Percentiles rank a stretch among this genome's conserved stretches.
phyloP scores from a whole-genome alignment of 2,329 filamentous ascomycete genomes.

The Endocalyx cinctus region DNA sequence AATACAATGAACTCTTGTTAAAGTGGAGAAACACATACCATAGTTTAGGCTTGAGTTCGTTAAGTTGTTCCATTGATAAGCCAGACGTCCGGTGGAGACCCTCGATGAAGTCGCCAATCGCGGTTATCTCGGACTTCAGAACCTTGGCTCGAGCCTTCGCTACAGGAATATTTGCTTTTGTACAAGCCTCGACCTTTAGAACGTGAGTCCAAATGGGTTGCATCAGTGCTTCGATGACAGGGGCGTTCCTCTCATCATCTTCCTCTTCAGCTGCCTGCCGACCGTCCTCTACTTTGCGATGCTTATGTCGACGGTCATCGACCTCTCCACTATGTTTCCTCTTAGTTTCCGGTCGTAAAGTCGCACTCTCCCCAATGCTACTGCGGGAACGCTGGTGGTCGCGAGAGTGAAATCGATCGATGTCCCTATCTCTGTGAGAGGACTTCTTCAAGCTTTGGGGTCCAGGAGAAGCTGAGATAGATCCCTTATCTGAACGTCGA shows the following conservation, averaged over 20 bases:
- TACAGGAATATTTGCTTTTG: constrained; percentile 28
- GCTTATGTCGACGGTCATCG: constrained; percentile 46
- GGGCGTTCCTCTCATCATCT: constrained; percentile 30
- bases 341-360: constrained; percentile 52
- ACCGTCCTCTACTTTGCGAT: constrained; percentile 46
- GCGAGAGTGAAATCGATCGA: constrained; percentile 35
- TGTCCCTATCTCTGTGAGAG: constrained; percentile 43
- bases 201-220: constrained; percentile 29
- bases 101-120: constrained; percentile 31
- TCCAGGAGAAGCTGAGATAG: constrained; percentile 67
- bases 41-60: constrained; percentile 30
- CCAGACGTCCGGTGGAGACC: constrained; percentile 27
- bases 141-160: constrained; percentile 30
- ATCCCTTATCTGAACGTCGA: constrained; percentile 54
- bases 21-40: constrained; percentile 20
- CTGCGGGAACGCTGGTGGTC: constrained; percentile 49
- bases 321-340: constrained; percentile 55
- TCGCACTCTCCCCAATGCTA: constrained; percentile 46
- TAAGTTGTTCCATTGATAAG: constrained; percentile 21
- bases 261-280: constrained; percentile 35
- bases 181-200: constrained; percentile 27
- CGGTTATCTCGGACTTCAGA: constrained; percentile 28
- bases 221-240: constrained; percentile 28
- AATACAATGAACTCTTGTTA: constrained; percentile 3
- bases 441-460: constrained; percentile 49